Evolutionary conservation across 23 red algal species (phyloP).

Genomic region (Gracilaria caudata): DNA sequence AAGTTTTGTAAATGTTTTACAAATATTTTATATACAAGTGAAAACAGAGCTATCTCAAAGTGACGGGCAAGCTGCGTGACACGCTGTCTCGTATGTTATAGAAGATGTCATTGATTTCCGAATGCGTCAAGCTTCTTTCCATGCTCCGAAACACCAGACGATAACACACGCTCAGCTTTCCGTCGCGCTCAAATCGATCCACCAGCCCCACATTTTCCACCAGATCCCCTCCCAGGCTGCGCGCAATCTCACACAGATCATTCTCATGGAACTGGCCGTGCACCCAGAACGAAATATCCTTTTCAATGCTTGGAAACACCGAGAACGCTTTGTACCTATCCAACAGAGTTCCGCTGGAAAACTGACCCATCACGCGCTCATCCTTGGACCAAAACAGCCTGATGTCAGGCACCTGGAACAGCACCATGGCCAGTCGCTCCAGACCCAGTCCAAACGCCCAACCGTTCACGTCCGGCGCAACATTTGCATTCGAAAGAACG

Average conservation of each 20-base stretch:
- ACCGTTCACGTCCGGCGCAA: conserved; percentile 45
- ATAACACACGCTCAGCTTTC: conserved; percentile 79
- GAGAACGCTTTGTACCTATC: conserved; percentile 76
- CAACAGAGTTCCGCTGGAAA: conserved; percentile 29
- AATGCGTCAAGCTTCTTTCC: conserved; percentile 87
- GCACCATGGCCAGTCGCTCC: conserved; percentile 97
- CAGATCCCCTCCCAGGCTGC: conserved; percentile 77
- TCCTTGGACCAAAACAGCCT: conserved; percentile 95
- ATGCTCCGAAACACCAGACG: conserved; percentile 87
- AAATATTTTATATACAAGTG: neutral
- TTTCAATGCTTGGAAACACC: conserved; percentile 82
- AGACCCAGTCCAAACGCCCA: conserved; percentile 99
- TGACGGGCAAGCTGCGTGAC: conserved; percentile 21
- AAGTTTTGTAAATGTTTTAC: no score
- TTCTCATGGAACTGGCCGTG: conserved; percentile 81
- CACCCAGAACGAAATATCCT: conserved; percentile 95
- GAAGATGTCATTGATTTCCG: conserved; percentile 86
- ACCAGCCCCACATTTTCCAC: conserved; percentile 83
- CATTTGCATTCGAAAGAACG: conserved; percentile 71
- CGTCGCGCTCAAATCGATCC: conserved; percentile 77
- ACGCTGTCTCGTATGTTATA: conserved; percentile 56
- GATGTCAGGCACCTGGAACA: conserved; percentile 95
- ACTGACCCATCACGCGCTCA: conserved; percentile 82
- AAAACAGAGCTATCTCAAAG: conserved; percentile 12
- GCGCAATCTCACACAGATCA: conserved; percentile 85